Conservation (phyloP, 257 asterid genomes). For the Lavandula angustifolia region DNA sequence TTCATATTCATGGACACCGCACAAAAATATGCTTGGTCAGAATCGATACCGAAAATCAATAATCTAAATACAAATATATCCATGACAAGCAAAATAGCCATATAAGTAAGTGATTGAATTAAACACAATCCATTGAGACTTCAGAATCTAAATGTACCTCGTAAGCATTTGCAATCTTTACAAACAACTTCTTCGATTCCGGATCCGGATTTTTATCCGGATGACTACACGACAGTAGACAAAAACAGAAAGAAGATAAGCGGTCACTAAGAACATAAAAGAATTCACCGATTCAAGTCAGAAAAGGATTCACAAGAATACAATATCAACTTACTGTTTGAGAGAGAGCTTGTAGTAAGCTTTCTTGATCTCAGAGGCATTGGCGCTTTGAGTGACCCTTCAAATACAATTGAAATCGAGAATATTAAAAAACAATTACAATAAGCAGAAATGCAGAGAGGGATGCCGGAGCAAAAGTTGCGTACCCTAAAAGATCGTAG, state of each 20-base stretch:
- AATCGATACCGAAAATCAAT: not conserved
- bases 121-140: not conserved
- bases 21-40: not conserved
- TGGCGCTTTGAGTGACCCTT: constrained; percentile 62
- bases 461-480: not conserved
- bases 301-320: not conserved
- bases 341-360: constrained; percentile 79
- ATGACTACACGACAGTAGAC: constrained; percentile 48
- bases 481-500: constrained; percentile 89
- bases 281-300: not conserved
- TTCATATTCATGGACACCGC: constrained; percentile 1
- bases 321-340: constrained; percentile 51
- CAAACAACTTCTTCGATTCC: constrained; percentile 74
- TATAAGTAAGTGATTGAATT: not conserved
- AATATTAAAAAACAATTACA: not conserved
- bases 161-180: constrained; percentile 89
- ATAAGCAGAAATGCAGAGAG: constrained; percentile 2
- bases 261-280: not conserved
- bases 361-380: constrained; percentile 57
- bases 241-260: not conserved
- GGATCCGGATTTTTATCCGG: constrained; percentile 97
- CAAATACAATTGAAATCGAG: constrained; percentile 19
- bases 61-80: not conserved
- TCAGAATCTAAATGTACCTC: constrained; percentile 53
- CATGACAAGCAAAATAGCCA: not conserved